Percentiles rank a stretch among this genome's conserved stretches.
Evolutionary conservation across 148 eudicot genomes (phyloP).

Genomic region (Fallopia convolvulus): DNA sequence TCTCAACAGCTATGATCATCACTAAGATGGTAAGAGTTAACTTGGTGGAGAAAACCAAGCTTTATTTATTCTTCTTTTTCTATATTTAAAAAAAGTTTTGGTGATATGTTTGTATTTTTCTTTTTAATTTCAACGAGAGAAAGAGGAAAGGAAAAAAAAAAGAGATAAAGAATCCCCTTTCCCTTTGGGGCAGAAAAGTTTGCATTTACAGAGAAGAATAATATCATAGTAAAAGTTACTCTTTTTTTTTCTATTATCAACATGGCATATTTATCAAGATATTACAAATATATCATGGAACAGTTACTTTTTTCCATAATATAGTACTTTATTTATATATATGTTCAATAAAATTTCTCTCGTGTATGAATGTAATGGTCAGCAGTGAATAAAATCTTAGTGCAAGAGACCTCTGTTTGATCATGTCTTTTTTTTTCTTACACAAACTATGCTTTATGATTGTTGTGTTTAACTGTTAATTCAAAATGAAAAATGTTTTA

Average conservation of each 20-base stretch:
- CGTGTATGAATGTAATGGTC: not conserved
- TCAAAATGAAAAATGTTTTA: no score
- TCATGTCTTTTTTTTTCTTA: not conserved
- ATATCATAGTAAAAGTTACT: not conserved
- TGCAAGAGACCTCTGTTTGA: not conserved
- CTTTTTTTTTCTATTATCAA: not conserved
- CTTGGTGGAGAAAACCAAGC: conserved; percentile 1
- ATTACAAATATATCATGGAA: not conserved
- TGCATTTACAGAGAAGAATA: not conserved
- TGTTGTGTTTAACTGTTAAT: not conserved
- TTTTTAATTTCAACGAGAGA: not conserved
- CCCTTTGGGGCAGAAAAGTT: not conserved
- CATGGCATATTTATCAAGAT: conserved; percentile 3
- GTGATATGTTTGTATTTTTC: conserved; percentile 1
- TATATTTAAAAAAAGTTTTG: not conserved
- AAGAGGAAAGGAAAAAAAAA: not conserved
- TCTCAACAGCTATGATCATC: conserved; percentile 1
- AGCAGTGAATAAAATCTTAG: no score
- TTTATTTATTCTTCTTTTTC: not conserved
- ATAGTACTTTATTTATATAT: not conserved
- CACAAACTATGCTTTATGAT: not conserved
- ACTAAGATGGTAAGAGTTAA: not conserved
- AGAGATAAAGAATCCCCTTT: not conserved
- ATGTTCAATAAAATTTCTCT: not conserved
- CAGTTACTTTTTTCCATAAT: not conserved